Evolutionary conservation across 768 basidiomycete genomes (phyloP), one percentile per base, ranked within the genome.

Genomic region (Terana coerulea): DNA sequence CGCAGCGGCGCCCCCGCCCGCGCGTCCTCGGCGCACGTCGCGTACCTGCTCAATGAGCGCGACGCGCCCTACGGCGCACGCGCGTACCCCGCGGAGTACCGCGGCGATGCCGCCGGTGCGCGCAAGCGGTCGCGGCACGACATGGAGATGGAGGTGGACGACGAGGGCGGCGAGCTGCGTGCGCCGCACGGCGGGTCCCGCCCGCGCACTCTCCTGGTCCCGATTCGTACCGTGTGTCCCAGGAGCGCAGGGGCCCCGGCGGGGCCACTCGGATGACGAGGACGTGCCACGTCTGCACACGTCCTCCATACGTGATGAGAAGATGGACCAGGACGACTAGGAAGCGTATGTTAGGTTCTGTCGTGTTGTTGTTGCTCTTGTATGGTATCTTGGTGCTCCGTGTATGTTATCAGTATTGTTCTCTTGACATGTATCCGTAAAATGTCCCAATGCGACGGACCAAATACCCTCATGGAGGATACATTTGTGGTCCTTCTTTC

Each of bases 111-210:
- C 6, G n/a, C 25, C 44, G 59, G 58, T 21, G 44, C 70, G 51
- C 77, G 80, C 64, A 86, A 83, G 63, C 75, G 84, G 50, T 73
- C 69, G 56, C 73, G 80, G 53, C 76, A 76, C 44, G 84, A 86
- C 48, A 81, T 84, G 81, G 84, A 86, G 35, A 71, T 78, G 42
- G 81, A 83, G 49, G 78, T 69, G 40, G 77, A 77, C 25, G n/a
- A n/a, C n/a, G n/a, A n/a, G n/a, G n/a, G n/a, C n/a, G 49, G 45
- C 10, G 60, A 56, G 30, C 37, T 41, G 39, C 59, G 59, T 21
- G 55, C 61, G 44, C 58, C 57, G 30, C 53, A 40, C 35, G 58
- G 58, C 19, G 25, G 25, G 33, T 47, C 50, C 44, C 55, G 48
- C 28, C 51, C 33, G 10, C 17, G 22, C 9, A 33, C 24, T 24